phyloP scores from a whole-genome alignment of 2,329 filamentous ascomycete species.

The Ramularia endophylla region DNA sequence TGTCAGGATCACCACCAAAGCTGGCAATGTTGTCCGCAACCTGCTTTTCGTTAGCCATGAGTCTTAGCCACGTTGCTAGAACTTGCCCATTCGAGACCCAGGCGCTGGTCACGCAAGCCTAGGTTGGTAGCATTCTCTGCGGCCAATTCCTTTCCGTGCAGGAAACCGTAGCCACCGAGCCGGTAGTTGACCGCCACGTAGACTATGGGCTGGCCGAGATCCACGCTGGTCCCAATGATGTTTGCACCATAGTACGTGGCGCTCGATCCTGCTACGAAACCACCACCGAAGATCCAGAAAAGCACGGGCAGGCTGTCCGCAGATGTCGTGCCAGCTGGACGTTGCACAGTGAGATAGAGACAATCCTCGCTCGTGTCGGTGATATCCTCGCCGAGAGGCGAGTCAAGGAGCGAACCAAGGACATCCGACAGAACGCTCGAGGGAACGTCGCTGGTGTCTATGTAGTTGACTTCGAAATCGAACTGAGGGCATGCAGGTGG shows the following conservation, averaged over 20 bases:
- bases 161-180: slow-evolving; percentile 31
- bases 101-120: slow-evolving; percentile 29
- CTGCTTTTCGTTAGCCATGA: slow-evolving; percentile 43
- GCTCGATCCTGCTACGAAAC: slow-evolving; percentile 36
- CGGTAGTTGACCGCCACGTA: slow-evolving; percentile 71
- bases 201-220: slow-evolving; percentile 58
- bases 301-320: slow-evolving; percentile 41
- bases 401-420: slow-evolving; percentile 34
- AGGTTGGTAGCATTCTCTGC: slow-evolving; percentile 32
- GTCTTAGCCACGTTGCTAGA: slow-evolving; percentile 33
- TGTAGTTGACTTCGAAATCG: slow-evolving; percentile 27
- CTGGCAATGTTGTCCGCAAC: slow-evolving; percentile 47
- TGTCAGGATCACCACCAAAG: slow-evolving; percentile 53
- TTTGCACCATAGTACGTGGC: slow-evolving; percentile 38
- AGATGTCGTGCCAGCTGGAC: slow-evolving; percentile 34
- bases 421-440: slow-evolving; percentile 21
- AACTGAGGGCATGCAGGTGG: slow-evolving; percentile 68
- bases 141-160: slow-evolving; percentile 28
- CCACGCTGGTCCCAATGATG: slow-evolving; percentile 38
- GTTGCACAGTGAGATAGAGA: slow-evolving; percentile 31
- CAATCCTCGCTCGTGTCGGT: slow-evolving; percentile 32
- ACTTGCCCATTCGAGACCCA: slow-evolving; percentile 22
- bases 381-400: slow-evolving; percentile 34
- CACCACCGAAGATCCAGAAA: slow-evolving; percentile 46
- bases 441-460: neutral